These are phyloP conservation scores for Neurospora sp. DNA, from an alignment of 495 filamentous ascomycete species.

Conservation along the genomic window DNA sequence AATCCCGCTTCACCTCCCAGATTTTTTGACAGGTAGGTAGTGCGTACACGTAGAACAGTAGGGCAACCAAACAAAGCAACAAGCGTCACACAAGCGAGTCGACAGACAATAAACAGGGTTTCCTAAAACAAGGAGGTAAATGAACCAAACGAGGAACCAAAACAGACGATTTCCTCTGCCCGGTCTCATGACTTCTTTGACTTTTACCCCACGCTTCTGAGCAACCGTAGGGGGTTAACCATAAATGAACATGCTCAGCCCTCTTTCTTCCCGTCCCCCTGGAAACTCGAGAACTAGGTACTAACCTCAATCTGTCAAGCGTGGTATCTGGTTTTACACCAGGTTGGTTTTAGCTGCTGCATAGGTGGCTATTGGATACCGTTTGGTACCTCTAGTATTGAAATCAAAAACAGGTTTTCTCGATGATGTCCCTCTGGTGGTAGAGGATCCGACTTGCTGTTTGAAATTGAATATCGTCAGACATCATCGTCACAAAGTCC, in stretches of 20 bases:
- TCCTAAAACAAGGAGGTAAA: neutral
- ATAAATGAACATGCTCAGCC: neutral
- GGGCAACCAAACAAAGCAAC: neutral
- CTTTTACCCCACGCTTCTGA: neutral
- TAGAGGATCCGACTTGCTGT: neutral
- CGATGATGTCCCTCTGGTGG: neutral
- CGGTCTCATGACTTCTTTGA: neutral
- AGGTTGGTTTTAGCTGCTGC: neutral
- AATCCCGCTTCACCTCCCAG: neutral
- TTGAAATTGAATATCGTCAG: neutral
- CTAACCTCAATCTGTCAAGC: neutral
- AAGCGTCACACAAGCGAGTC: neutral
- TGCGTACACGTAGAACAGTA: neutral
- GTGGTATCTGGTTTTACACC: neutral
- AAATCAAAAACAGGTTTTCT: neutral
- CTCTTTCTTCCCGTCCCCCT: neutral
- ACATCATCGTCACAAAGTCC: neutral
- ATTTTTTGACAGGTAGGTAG: neutral
- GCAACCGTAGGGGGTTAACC: neutral
- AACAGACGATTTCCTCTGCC: neutral
- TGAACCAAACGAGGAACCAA: neutral
- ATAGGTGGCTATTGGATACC: neutral
- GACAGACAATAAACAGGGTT: neutral
- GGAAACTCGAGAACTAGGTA: neutral
- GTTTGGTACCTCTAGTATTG: neutral